A percentile compares a stretch with the other conserved stretches of the same genome.
Evolutionary conservation across 202 grass and related monocot genomes (phyloP).

Genomic region (Hordeum pubiflorum): DNA sequence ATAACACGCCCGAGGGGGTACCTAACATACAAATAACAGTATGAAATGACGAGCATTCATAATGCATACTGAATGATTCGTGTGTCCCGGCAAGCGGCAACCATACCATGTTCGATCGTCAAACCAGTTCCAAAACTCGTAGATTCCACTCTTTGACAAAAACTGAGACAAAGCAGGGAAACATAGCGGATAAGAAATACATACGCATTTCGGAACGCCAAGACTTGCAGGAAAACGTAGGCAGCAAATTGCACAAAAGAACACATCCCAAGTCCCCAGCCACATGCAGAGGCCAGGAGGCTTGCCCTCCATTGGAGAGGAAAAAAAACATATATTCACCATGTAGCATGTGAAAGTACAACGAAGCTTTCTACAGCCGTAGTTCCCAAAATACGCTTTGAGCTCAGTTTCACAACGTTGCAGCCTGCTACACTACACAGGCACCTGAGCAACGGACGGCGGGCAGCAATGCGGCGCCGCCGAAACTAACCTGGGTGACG

Average conservation of each 20-base stretch:
- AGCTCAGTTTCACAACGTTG: not conserved
- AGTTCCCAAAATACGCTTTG: not conserved
- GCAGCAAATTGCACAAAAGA: not conserved
- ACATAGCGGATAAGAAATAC: not conserved
- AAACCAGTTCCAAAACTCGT: conserved; percentile 99
- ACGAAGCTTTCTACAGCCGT: not conserved
- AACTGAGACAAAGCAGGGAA: conserved; percentile 46
- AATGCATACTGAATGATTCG: not conserved
- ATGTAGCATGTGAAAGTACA: not conserved
- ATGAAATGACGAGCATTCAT: not conserved
- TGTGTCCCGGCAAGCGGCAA: not conserved
- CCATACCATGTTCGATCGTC: conserved; percentile 85
- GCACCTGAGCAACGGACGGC: not conserved
- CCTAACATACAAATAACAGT: conserved; percentile 33
- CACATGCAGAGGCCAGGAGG: too few species aligned
- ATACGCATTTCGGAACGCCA: not conserved
- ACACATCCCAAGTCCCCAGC: not conserved
- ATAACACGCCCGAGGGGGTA: conserved; percentile 97
- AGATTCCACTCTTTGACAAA: conserved; percentile 90
- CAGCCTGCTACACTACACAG: not conserved
- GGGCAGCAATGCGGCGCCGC: not conserved
- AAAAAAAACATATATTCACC: not conserved
- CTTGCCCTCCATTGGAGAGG: too few species aligned
- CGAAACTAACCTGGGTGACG: conserved; percentile 71
- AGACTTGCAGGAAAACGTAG: not conserved